phyloP scores from a whole-genome alignment of 768 basidiomycete species.

The Tremella mesenterica region DNA sequence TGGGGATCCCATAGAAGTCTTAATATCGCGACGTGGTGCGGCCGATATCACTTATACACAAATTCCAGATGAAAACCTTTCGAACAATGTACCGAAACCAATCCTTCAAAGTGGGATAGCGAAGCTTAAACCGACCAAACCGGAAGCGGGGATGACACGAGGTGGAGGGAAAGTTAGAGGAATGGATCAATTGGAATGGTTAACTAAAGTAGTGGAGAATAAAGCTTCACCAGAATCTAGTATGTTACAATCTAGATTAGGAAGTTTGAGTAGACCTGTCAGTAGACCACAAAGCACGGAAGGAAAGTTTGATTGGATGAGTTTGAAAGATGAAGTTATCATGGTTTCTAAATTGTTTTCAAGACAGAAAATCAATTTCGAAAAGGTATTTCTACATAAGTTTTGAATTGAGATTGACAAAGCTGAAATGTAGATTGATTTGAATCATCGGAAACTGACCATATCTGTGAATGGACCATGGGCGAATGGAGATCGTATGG shows the following conservation, averaged over 20 bases:
- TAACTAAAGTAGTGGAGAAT: conserved; percentile 38
- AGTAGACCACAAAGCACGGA: conserved; percentile 16
- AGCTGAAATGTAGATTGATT: conserved; percentile 46
- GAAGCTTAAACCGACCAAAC: conserved; percentile 17
- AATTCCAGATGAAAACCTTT: conserved; percentile 7
- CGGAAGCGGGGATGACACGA: conserved; percentile 40
- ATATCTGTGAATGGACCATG: conserved; percentile 81
- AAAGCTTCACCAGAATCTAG: conserved; percentile 19
- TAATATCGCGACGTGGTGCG: conserved; percentile 42
- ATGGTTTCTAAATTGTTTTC: conserved; percentile 28
- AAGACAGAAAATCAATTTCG: conserved; percentile 52
- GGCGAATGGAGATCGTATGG: conserved; percentile 71
- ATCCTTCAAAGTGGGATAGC: conserved; percentile 32
- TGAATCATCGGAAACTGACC: conserved; percentile 60
- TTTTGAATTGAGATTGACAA: neutral
- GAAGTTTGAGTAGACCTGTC: conserved; percentile 23
- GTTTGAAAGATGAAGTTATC: conserved; percentile 31
- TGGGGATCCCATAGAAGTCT: conserved; percentile 43
- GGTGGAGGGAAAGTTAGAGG: conserved; percentile 31
- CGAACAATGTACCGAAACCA: conserved; percentile 16
- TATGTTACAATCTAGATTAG: conserved; percentile 24
- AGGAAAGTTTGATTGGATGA: conserved; percentile 19
- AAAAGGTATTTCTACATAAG: conserved; percentile 54
- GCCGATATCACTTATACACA: conserved; percentile 42
- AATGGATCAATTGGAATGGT: conserved; percentile 42